Evolutionary conservation across 441 rosid species (phyloP).

Genomic region (Croton setiger): DNA sequence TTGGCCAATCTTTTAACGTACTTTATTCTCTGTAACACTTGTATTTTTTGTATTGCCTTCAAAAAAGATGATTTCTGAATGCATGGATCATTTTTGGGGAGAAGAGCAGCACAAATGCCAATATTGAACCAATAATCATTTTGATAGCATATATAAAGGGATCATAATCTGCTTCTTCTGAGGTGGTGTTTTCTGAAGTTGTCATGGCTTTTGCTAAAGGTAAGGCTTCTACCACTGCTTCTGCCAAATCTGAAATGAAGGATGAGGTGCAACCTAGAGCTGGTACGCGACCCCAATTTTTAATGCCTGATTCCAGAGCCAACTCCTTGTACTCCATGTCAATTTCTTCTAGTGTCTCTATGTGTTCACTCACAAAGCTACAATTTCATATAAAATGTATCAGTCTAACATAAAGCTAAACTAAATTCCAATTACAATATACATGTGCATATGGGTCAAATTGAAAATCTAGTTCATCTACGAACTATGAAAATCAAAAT

Average conservation of each 20-base stretch:
- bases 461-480: background rate
- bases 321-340: slow-evolving; percentile 90
- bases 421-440: background rate
- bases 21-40: background rate
- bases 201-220: slow-evolving; percentile 64
- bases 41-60: background rate
- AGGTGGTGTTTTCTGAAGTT: slow-evolving; percentile 22
- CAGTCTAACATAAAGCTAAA: background rate
- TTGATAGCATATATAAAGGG: slow-evolving; percentile 47
- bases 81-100: slow-evolving; percentile 53
- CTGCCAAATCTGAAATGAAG: slow-evolving; percentile 90
- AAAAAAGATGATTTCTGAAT: slow-evolving; percentile 54
- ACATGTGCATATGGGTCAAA: background rate
- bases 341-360: slow-evolving; percentile 96
- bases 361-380: slow-evolving; percentile 97
- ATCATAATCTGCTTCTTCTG: slow-evolving; percentile 48
- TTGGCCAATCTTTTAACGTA: too few relatives aligned
- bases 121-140: slow-evolving; percentile 71
- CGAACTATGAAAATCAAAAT: too few relatives aligned
- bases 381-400: slow-evolving; percentile 12
- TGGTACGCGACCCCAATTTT: slow-evolving; percentile 93
- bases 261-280: slow-evolving; percentile 78
- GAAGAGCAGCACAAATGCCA: slow-evolving; percentile 64
- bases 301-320: slow-evolving; percentile 82
- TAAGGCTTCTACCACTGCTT: slow-evolving; percentile 86